Percentiles rank a stretch among this genome's conserved stretches.
phyloP scores from a whole-genome alignment of 2,329 filamentous ascomycete genomes.

The Penicillium sclerotiorum region DNA sequence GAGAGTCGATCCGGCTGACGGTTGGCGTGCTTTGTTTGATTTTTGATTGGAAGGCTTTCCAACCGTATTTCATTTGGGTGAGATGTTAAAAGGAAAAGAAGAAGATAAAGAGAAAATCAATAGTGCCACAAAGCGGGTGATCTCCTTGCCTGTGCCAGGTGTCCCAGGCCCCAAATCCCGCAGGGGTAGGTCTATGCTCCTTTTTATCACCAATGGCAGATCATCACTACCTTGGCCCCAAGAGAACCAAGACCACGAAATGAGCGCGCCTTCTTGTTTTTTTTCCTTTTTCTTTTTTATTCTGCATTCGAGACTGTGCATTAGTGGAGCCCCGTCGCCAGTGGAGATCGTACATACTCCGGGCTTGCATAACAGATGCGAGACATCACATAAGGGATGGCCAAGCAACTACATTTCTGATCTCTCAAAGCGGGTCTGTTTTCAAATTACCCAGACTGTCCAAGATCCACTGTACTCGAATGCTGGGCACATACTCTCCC shows the following conservation, averaged over 20 bases:
- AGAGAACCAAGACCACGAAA: not conserved
- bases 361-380: constrained; percentile 11
- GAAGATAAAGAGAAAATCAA: constrained; percentile 6
- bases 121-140: constrained; percentile 8
- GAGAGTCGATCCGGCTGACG: constrained; percentile 8
- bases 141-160: constrained; percentile 12
- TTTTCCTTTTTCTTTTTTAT: too few species aligned
- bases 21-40: not conserved
- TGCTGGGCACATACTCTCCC: constrained; percentile 3
- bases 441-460: constrained; percentile 14
- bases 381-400: constrained; percentile 27
- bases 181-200: constrained; percentile 14
- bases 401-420: constrained; percentile 10
- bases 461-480: constrained; percentile 14
- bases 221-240: too few species aligned
- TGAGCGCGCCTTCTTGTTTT: too few species aligned
- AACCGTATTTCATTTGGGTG: not conserved
- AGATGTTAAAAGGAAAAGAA: not conserved
- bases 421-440: constrained; percentile 15
- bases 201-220: constrained; percentile 6
- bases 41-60: constrained; percentile 1
- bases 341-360: constrained; percentile 2
- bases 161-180: constrained; percentile 2
- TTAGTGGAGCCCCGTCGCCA: not conserved
- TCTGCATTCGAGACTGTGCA: too few species aligned